Evolutionary conservation across 2,329 filamentous ascomycete species (phyloP).

Genomic region (Parasarocladium wereldwijsianum): DNA sequence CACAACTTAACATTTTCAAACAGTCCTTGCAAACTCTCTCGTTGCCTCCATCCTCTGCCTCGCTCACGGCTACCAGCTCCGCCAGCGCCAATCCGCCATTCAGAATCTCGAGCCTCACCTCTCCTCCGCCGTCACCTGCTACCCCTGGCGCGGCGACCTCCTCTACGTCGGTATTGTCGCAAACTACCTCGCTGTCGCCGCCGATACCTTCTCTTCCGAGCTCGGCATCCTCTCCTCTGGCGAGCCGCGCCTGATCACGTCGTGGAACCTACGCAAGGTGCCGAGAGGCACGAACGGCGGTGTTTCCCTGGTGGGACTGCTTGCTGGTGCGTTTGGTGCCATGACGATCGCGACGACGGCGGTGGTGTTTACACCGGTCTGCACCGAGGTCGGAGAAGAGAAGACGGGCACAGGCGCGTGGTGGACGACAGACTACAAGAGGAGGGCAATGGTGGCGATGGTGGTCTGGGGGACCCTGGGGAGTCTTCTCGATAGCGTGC

Average conservation of each 20-base stretch:
- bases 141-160: constrained; percentile 45
- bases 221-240: constrained; percentile 74
- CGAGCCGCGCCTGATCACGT: constrained; percentile 74
- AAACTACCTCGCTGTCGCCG: constrained; percentile 83
- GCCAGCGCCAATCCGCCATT: constrained; percentile 27
- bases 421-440: constrained; percentile 33
- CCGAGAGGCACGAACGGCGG: constrained; percentile 90
- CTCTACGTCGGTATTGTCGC: constrained; percentile 52
- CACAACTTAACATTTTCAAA: constrained; percentile 2
- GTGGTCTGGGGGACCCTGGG: constrained; percentile 63
- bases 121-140: constrained; percentile 34
- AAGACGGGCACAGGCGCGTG: constrained; percentile 26
- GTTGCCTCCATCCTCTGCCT: constrained; percentile 54
- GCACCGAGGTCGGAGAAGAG: constrained; percentile 25
- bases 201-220: constrained; percentile 91
- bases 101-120: constrained; percentile 15
- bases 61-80: constrained; percentile 46
- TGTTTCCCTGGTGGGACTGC: constrained; percentile 61
- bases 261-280: constrained; percentile 58
- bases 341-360: constrained; percentile 54
- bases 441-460: constrained; percentile 38
- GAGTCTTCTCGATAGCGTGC: constrained; percentile 72
- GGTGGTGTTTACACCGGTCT: constrained; percentile 55
- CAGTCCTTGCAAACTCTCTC: constrained; percentile 73
- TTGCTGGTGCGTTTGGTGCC: constrained; percentile 60